Base-by-base conservation (phyloP, 768 basidiomycete genomes). In the Phaeolepiota aurea region DNA sequence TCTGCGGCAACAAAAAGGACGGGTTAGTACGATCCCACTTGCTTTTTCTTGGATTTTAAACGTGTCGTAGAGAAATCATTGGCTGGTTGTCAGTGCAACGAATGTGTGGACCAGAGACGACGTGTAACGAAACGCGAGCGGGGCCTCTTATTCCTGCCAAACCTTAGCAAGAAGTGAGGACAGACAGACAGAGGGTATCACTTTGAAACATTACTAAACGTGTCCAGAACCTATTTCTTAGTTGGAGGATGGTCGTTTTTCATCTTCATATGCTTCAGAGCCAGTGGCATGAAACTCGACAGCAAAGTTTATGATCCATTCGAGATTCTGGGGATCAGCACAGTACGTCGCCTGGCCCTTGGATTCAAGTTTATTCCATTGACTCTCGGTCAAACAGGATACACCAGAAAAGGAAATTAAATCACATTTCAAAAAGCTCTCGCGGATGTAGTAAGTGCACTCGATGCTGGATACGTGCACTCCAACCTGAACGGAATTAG, bases 391-490 rank as follows among this genome's bases (percentile, higher is more conserved):
- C n/a, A n/a, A n/a, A n/a, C n/a, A 90, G 84, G 74, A 76, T 18
- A 56, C 71, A 2, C 65, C 80, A 2, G 85, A 93, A 53, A 92
- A 93, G 60, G 87, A 90, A 30, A 93, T 99, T 61, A 99, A 97
- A 63, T 83, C 87, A 2, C 87, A 90, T 58, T 99, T 82, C 72
- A 94, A 93, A 64, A 84, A 85, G 51, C 74, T 98, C 13, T 93
- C 93, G 2, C 73, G 84, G 51, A 65, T 82, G 60, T 96, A 84
- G 93, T 94, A 53, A 44, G 69, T 65, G 15, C 23, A 32, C 2
- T 38, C 13, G 2, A 16, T 33, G 3, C 40, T 3, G 31, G 13
- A 39, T 1, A 5, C 20, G 19, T 4, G 20, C 7, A 16, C 20
- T 25, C 37, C 20, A 16, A 33, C 28, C 14, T 35, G 33, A 5